Evolutionary conservation across 192 early-diverging fungal genomes (phyloP).

Genomic region (Rhizoclosmatium globosum): DNA sequence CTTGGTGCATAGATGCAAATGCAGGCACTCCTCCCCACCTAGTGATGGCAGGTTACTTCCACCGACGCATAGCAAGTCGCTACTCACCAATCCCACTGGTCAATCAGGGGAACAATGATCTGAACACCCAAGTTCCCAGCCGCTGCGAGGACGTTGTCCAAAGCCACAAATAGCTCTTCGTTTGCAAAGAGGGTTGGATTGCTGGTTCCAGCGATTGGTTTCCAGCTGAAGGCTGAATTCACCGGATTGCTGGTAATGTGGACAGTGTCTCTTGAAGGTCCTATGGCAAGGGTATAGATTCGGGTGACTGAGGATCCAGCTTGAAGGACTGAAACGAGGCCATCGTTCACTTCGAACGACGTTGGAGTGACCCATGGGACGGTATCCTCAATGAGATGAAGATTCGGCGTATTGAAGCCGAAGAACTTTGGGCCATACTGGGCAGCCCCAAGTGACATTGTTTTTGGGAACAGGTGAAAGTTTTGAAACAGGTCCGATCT

Average conservation of each 20-base stretch:
- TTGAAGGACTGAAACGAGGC: slow-evolving; percentile 17
- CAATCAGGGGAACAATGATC: slow-evolving; percentile 58
- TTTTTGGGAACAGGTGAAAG: no score
- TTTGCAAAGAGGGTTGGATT: slow-evolving; percentile 33
- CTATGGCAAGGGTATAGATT: slow-evolving; percentile 11
- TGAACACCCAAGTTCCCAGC: slow-evolving; percentile 40
- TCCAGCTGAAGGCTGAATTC: not conserved
- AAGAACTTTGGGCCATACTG: slow-evolving; percentile 32
- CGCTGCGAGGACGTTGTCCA: slow-evolving; percentile 47
- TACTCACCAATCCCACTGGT: not conserved
- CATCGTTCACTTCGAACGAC: slow-evolving; percentile 26
- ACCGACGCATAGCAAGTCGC: no score
- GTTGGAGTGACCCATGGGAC: slow-evolving; percentile 12
- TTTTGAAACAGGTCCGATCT: no score
- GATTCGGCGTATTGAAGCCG: slow-evolving; percentile 52
- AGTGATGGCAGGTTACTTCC: no score
- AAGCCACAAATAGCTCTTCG: slow-evolving; percentile 44
- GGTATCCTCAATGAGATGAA: slow-evolving; percentile 47
- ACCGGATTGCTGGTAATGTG: no score
- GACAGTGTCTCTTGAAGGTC: not conserved
- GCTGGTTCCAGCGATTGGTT: slow-evolving; percentile 8
- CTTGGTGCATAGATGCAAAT: slow-evolving; percentile 6
- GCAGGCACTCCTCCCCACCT: slow-evolving; percentile 37
- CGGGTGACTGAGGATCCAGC: slow-evolving; percentile 17
- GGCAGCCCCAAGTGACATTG: no score